Percentiles rank a stretch among this genome's conserved stretches.
phyloP scores from a whole-genome alignment of 208 protist species.

The Leishmania arabica region DNA sequence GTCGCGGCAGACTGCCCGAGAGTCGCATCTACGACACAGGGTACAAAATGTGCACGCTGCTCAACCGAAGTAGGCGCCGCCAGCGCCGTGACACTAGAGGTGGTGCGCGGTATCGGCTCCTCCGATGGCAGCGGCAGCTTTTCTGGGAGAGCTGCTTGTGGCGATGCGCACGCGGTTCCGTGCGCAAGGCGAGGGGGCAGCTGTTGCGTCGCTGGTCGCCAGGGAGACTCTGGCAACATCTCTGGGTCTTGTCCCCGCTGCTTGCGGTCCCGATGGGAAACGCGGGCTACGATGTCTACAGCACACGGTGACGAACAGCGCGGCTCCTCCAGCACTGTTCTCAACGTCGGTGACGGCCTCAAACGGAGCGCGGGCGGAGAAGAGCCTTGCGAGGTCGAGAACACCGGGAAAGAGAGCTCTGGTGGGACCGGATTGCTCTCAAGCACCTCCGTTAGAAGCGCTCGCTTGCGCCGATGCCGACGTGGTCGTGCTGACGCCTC shows the following conservation, averaged over 20 bases:
- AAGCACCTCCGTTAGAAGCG: too few species aligned
- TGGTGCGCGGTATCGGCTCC: background rate
- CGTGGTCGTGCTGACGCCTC: background rate
- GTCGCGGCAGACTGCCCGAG: background rate
- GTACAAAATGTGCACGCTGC: background rate
- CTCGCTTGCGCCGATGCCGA: background rate
- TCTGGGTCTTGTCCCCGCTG: background rate
- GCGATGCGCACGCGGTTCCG: background rate
- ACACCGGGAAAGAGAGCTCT: background rate
- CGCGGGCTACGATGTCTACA: background rate
- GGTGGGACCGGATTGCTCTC: too few species aligned
- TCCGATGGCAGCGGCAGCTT: background rate
- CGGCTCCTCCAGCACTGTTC: background rate
- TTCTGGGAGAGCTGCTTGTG: background rate
- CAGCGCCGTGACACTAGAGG: background rate
- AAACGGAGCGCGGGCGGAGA: background rate
- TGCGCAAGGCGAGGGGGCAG: background rate
- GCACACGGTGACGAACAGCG: background rate
- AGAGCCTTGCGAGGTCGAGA: background rate
- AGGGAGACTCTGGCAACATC: background rate
- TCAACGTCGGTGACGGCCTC: background rate
- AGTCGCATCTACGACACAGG: background rate
- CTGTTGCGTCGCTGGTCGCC: background rate
- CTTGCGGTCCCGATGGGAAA: background rate
- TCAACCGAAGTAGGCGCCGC: background rate